Percentiles rank a stretch among this genome's conserved stretches.
phyloP scores from a whole-genome alignment of 495 filamentous ascomycete species.

The Tuber melanosporum region DNA sequence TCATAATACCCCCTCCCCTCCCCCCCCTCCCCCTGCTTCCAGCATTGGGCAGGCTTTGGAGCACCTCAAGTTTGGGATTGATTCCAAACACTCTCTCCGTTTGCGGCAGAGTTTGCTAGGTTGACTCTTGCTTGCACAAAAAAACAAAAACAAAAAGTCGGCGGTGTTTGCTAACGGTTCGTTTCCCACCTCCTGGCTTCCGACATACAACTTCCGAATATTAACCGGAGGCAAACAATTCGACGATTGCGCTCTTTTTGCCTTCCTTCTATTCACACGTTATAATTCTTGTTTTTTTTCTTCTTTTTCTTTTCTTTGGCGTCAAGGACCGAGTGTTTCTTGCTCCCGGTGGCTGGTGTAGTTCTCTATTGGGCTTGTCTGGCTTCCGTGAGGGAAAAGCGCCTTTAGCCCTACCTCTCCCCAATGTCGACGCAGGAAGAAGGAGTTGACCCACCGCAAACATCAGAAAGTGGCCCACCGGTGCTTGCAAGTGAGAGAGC shows the following conservation, averaged over 20 bases:
- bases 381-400: background rate
- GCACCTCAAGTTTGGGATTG: background rate
- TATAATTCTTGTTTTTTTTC: background rate
- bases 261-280: background rate
- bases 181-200: background rate
- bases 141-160: background rate
- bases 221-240: background rate
- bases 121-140: background rate
- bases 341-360: background rate
- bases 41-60: background rate
- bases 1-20: background rate
- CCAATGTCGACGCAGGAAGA: background rate
- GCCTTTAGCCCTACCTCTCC: background rate
- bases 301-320: background rate
- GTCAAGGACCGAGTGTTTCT: background rate
- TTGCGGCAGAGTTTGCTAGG: background rate
- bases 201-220: background rate
- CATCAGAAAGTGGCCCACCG: background rate
- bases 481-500: background rate
- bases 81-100: background rate
- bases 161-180: background rate
- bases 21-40: background rate
- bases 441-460: background rate
- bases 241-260: constrained; percentile 3
- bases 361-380: background rate